A percentile compares a stretch with the other conserved stretches of the same genome.
phyloP scores from a whole-genome alignment of 148 eudicot genomes.

The Arctostaphylos glauca region DNA sequence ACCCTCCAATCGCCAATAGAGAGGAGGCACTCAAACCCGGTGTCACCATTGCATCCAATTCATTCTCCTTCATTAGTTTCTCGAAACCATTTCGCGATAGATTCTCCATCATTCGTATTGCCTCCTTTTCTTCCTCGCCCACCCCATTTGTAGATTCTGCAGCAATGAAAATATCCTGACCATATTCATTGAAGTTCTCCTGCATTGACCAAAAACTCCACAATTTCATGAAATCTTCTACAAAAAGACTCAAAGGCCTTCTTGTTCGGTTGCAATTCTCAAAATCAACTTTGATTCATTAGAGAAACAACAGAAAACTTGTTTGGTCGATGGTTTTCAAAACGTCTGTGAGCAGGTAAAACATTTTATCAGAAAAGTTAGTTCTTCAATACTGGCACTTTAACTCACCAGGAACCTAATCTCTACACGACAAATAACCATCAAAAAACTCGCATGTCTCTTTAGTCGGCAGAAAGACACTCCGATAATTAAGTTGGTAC shows the following conservation, averaged over 20 bases:
- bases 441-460: too few species aligned
- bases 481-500: too few species aligned
- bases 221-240: background rate
- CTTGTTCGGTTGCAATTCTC: background rate
- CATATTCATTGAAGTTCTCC: conserved; percentile 29
- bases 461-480: too few species aligned
- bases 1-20: conserved; percentile 46
- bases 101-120: conserved; percentile 5
- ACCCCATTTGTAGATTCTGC: conserved; percentile 41
- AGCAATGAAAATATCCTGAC: conserved; percentile 30
- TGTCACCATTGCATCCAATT: conserved; percentile 38
- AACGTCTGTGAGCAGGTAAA: too few species aligned
- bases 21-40: conserved; percentile 15
- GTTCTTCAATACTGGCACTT: too few species aligned
- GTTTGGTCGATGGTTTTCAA: too few species aligned
- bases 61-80: conserved; percentile 33
- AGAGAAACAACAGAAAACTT: background rate
- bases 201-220: background rate
- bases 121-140: conserved; percentile 22
- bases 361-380: too few species aligned
- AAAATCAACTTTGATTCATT: background rate
- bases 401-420: too few species aligned
- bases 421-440: too few species aligned
- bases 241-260: background rate
- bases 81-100: conserved; percentile 28